Evolutionary conservation across 352 stramenopile genomes (phyloP).

Genomic region (Phytophthora kernoviae): DNA sequence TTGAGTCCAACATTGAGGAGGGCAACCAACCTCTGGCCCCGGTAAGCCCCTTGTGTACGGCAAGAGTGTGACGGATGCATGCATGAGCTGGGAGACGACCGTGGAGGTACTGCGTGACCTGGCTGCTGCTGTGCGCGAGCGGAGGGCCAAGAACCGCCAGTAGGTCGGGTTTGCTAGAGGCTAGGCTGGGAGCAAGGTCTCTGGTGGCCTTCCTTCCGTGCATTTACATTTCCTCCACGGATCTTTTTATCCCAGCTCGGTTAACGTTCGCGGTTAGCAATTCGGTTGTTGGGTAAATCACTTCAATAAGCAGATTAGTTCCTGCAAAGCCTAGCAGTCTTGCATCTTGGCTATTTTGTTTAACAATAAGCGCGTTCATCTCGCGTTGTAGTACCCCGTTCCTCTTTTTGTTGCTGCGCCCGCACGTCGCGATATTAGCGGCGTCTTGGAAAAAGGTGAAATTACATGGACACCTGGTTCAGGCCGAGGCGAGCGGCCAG

Average conservation of each 20-base stretch:
- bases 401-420: conserved; percentile 35
- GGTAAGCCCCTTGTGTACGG: conserved; percentile 82
- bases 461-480: conserved; percentile 44
- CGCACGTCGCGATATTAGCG: conserved; percentile 54
- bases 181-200: conserved; percentile 8
- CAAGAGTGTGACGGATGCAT: conserved; percentile 91
- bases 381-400: conserved; percentile 65
- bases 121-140: conserved; percentile 76
- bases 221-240: conserved; percentile 13
- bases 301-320: conserved; percentile 20
- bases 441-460: conserved; percentile 72
- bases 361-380: conserved; percentile 21
- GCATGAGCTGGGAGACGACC: conserved; percentile 87
- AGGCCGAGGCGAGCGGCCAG: conserved; percentile 49
- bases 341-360: not conserved
- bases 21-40: conserved; percentile 79
- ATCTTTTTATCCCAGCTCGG: no score
- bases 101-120: conserved; percentile 75
- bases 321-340: conserved; percentile 1
- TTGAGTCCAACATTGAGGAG: conserved; percentile 89
- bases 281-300: conserved; percentile 11
- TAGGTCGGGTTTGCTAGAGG: conserved; percentile 22
- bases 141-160: conserved; percentile 59
- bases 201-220: conserved; percentile 15
- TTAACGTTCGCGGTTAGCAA: no score